Conservation (phyloP, 176 grass and related monocot species). For the Triticum dicoccoides region DNA sequence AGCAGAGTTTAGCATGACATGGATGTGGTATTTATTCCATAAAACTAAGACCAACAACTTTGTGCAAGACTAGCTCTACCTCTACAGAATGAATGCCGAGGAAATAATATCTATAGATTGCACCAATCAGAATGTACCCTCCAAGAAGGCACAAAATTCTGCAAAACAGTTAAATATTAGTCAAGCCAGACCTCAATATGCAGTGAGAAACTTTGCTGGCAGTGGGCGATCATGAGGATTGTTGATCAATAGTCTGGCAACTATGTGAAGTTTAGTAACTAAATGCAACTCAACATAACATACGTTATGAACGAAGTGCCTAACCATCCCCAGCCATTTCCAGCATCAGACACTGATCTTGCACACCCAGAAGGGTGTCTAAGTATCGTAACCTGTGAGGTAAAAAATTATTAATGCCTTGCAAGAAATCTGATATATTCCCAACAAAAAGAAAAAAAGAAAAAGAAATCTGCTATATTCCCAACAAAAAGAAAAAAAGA, state of each 20-base stretch:
- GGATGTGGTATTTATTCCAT: background rate
- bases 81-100: slow-evolving; percentile 80
- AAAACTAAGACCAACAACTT: background rate
- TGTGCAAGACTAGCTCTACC: slow-evolving; percentile 41
- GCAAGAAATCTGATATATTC: background rate
- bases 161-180: slow-evolving; percentile 25
- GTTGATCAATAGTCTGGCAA: background rate
- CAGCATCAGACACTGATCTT: slow-evolving; percentile 51
- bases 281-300: slow-evolving; percentile 29
- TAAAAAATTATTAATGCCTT: slow-evolving; percentile 25
- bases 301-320: slow-evolving; percentile 71
- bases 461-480: background rate
- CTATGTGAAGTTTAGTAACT: slow-evolving; percentile 1
- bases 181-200: slow-evolving; percentile 21
- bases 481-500: too few species aligned
- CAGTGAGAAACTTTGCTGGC: background rate
- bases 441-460: too few species aligned
- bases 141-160: slow-evolving; percentile 77
- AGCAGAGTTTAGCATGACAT: slow-evolving; percentile 1
- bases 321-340: slow-evolving; percentile 83
- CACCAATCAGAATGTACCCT: slow-evolving; percentile 75
- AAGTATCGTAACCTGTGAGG: slow-evolving; percentile 56
- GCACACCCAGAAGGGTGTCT: slow-evolving; percentile 90
- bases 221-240: background rate
- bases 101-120: slow-evolving; percentile 85